Evolutionary conservation across 805 yeast species (phyloP).

Genomic region (Zygosaccharomyces rouxii): DNA sequence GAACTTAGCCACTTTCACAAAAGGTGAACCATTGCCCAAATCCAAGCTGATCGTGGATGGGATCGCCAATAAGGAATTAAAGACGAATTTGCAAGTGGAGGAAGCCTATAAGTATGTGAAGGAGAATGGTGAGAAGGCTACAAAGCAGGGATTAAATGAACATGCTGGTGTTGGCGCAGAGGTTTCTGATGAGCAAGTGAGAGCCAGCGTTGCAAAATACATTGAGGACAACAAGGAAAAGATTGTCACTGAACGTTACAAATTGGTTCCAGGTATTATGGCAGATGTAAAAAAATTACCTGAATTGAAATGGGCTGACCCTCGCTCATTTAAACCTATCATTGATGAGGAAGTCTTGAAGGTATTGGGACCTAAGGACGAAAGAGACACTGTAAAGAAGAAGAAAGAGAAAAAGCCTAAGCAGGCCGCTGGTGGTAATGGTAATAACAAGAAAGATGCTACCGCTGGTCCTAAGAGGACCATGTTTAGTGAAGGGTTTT

Average conservation of each 20-base stretch:
- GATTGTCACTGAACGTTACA: slow-evolving; percentile 71
- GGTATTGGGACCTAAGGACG: slow-evolving; percentile 91
- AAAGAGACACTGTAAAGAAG: slow-evolving; percentile 78
- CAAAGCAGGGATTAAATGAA: slow-evolving; percentile 49
- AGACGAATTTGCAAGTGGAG: slow-evolving; percentile 66
- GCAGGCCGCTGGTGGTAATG: slow-evolving; percentile 28
- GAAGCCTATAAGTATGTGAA: slow-evolving; percentile 77
- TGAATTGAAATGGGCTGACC: slow-evolving; percentile 86
- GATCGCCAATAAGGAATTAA: slow-evolving; percentile 59
- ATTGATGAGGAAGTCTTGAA: slow-evolving; percentile 73
- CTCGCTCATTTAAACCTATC: slow-evolving; percentile 77
- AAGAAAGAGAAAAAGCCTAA: slow-evolving; percentile 55
- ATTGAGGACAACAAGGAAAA: slow-evolving; percentile 55
- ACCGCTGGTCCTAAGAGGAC: slow-evolving; percentile 42
- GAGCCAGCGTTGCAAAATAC: slow-evolving; percentile 51
- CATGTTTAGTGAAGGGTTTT: slow-evolving; percentile 93
- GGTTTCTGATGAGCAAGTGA: slow-evolving; percentile 62
- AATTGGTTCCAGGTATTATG: slow-evolving; percentile 68
- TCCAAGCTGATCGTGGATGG: slow-evolving; percentile 54
- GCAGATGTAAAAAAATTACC: slow-evolving; percentile 72
- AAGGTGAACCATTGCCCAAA: slow-evolving; percentile 47
- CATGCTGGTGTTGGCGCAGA: slow-evolving; percentile 80
- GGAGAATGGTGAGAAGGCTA: slow-evolving; percentile 42
- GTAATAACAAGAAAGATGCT: slow-evolving; percentile 22
- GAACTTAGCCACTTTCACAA: slow-evolving; percentile 67